Base-by-base conservation (phyloP, 2,329 filamentous ascomycete genomes). In the Blastomyces percursus region DNA sequence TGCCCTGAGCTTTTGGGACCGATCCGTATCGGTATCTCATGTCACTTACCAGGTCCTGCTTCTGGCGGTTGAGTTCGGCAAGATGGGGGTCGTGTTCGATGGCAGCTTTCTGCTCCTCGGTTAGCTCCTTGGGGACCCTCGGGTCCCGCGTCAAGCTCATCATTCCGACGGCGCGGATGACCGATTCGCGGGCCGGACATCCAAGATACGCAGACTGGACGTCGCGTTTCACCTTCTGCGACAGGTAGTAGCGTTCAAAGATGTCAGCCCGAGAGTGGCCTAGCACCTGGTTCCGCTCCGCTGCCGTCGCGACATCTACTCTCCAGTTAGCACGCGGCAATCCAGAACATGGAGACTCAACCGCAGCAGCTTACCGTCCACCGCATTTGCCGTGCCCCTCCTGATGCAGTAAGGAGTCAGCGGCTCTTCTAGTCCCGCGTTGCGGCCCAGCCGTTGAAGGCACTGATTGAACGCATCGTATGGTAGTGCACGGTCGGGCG, bases 271-370 rank as follows among this genome's bases (percentile, higher is more conserved):
- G 58, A 4, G 58, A 60, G 42, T 70, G 62, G 61, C 67, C 59
- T 55, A 68, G 62, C 2, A 69, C 61, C 38, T 70, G 65, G 61
- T 69, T 63, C 11, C 64, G 64, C 24, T 69, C 55, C 38, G 63
- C 55, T 59, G 67, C 57, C 9, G 63, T 61, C 3, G 63, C 62
- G 42, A 35, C 55, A 64, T 62, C 64, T 69, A 50, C 44, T 56
- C 21, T 56, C 38, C 12, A 57, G 24, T 57, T 57, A 48, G 57
- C n/a, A n/a, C n/a, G 64, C 48, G 44, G 66, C 35, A 9, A 38
- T 38, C 35, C 35, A 38, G 35, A 38, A 38, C 35, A 38, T 38
- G 35, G 35, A 38, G 35, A 38, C 4, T 38, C 35, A 38, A 38
- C 35, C 35, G 35, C 9, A 38, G 35, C 35, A 38, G 35, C 35